phyloP scores from a whole-genome alignment of 2,329 filamentous ascomycete species.

The Fusarium sp. region DNA sequence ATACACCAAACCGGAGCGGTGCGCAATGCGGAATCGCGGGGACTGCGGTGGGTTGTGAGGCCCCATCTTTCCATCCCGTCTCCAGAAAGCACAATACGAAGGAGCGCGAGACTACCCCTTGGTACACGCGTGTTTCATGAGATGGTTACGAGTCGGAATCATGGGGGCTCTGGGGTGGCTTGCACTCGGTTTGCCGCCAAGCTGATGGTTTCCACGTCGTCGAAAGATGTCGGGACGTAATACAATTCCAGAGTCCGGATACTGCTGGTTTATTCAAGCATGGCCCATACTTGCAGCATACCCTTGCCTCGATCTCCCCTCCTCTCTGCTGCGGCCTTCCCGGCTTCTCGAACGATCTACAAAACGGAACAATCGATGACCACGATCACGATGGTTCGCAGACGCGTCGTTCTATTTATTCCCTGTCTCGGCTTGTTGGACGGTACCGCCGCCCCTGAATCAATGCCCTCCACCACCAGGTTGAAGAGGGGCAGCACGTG shows the following conservation, averaged over 20 bases:
- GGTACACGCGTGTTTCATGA: slow-evolving; percentile 6
- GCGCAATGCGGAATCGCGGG: neutral
- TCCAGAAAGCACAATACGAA: slow-evolving; percentile 2
- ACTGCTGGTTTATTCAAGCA: neutral
- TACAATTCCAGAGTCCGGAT: slow-evolving; percentile 6
- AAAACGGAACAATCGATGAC: neutral
- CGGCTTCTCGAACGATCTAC: neutral
- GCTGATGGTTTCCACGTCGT: neutral
- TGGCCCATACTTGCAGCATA: neutral
- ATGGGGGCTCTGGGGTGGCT: neutral
- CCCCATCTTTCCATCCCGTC: slow-evolving; percentile 1
- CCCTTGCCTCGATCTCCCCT: slow-evolving; percentile 1
- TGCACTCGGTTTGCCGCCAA: neutral
- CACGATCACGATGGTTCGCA: neutral
- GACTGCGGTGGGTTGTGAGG: neutral
- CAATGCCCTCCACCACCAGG: slow-evolving; percentile 18
- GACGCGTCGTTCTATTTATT: neutral
- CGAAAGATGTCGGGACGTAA: neutral
- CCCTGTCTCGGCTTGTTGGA: neutral
- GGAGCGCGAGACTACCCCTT: neutral
- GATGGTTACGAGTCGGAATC: neutral
- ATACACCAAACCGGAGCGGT: neutral
- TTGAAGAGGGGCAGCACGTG: slow-evolving; percentile 34
- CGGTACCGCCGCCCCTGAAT: slow-evolving; percentile 24
- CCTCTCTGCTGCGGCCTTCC: neutral